phyloP scores from a whole-genome alignment of 495 filamentous ascomycete species.

The Penicillium ucsense region DNA sequence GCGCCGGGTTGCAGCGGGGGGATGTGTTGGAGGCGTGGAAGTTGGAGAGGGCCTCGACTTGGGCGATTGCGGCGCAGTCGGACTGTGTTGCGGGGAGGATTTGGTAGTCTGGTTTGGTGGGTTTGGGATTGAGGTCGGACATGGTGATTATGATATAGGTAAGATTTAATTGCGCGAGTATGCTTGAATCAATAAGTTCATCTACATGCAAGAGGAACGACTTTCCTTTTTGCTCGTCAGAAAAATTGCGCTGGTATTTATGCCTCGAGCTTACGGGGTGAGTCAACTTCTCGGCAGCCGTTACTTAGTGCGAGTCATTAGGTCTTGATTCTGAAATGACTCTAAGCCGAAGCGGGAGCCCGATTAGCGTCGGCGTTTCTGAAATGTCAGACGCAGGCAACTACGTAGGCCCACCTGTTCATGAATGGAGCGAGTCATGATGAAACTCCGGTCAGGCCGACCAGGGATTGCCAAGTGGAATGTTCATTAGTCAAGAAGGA shows the following conservation, averaged over 20 bases:
- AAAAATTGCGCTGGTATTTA: too few species aligned
- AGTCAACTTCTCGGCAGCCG: too few species aligned
- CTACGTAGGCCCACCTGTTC: too few species aligned
- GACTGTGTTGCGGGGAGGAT: conserved; percentile 5
- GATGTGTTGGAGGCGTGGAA: background rate
- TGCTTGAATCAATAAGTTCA: too few species aligned
- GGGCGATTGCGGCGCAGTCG: conserved; percentile 3
- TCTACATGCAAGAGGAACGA: too few species aligned
- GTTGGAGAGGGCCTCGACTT: conserved; percentile 5
- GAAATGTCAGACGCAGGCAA: background rate
- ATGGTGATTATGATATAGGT: background rate
- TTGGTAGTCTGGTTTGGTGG: background rate
- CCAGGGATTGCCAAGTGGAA: too few species aligned
- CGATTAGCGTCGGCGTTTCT: background rate
- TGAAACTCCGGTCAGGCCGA: too few species aligned
- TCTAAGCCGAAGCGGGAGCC: background rate
- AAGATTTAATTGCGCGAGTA: too few species aligned
- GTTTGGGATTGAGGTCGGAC: background rate
- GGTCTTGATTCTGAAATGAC: background rate
- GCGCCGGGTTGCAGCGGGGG: background rate
- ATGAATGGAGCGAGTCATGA: too few species aligned
- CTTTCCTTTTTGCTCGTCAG: too few species aligned
- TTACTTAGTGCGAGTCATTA: background rate
- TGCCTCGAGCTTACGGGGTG: too few species aligned
- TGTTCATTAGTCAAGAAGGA: too few species aligned